Percentiles rank a stretch among this genome's conserved stretches.
phyloP scores from a whole-genome alignment of 73 alveolate species.

The Urostyla sp. region DNA sequence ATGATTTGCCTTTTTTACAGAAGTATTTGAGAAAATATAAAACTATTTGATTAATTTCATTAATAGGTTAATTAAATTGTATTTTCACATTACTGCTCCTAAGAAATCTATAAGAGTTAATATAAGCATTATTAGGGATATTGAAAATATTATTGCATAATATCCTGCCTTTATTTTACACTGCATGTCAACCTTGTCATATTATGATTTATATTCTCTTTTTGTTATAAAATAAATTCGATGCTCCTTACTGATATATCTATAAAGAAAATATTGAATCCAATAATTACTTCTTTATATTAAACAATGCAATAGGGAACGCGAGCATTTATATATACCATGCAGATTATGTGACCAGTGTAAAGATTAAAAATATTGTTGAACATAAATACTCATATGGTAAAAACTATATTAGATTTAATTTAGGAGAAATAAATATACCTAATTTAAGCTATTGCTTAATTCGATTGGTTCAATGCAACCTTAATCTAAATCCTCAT shows the following conservation, averaged over 20 bases:
- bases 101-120: constrained; percentile 39
- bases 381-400: constrained; percentile 51
- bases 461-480: constrained; percentile 49
- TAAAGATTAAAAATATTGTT: neutral
- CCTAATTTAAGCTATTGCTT: constrained; percentile 30
- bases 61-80: too few relatives aligned
- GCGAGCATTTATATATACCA: constrained; percentile 13
- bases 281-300: constrained; percentile 13
- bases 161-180: constrained; percentile 19
- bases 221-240: constrained; percentile 29
- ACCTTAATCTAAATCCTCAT: constrained; percentile 35
- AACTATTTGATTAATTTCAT: too few relatives aligned
- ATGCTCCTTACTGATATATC: constrained; percentile 36
- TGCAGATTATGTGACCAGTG: constrained; percentile 10
- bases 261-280: neutral
- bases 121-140: constrained; percentile 39
- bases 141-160: constrained; percentile 21
- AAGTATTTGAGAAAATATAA: too few relatives aligned
- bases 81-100: constrained; percentile 45
- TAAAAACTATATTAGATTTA: constrained; percentile 2
- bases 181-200: constrained; percentile 25
- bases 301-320: constrained; percentile 5
- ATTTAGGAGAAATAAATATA: neutral
- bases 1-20: too few relatives aligned
- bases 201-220: constrained; percentile 30